A percentile compares a stretch with the other conserved stretches of the same genome.
Evolutionary conservation across 2,329 filamentous ascomycete genomes (phyloP).

Genomic region (Hymenoscyphus infarciens): DNA sequence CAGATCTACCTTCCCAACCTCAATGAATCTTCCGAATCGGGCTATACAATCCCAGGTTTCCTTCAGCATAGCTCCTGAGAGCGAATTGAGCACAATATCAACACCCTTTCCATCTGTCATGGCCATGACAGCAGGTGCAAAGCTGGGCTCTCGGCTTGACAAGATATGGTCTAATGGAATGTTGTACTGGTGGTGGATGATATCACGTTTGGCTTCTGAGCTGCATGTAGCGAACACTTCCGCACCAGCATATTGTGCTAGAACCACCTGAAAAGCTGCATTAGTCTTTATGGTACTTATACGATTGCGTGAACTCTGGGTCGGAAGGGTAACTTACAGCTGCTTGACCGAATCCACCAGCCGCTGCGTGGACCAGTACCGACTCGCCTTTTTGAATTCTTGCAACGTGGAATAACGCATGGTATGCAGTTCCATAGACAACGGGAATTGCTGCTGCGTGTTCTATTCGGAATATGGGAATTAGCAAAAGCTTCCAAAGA

Average conservation of each 20-base stretch:
- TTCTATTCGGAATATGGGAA: too few species aligned
- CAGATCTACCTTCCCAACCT: slow-evolving; percentile 24
- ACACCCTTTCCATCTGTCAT: slow-evolving; percentile 21
- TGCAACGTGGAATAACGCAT: slow-evolving; percentile 41
- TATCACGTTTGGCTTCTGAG: slow-evolving; percentile 37
- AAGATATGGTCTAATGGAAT: slow-evolving; percentile 42
- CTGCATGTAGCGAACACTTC: slow-evolving; percentile 43
- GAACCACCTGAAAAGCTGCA: too few species aligned
- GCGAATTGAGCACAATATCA: slow-evolving; percentile 31
- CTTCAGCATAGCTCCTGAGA: slow-evolving; percentile 25
- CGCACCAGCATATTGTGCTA: slow-evolving; percentile 34
- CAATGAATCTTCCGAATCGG: slow-evolving; percentile 38
- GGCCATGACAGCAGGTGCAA: slow-evolving; percentile 32
- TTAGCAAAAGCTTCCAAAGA: too few species aligned
- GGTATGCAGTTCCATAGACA: slow-evolving; percentile 41
- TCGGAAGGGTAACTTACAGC: too few species aligned
- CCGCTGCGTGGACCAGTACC: slow-evolving; percentile 24
- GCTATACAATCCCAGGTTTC: slow-evolving; percentile 36
- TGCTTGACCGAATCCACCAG: slow-evolving; percentile 24
- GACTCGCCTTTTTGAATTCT: slow-evolving; percentile 36
- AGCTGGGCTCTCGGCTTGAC: slow-evolving; percentile 37
- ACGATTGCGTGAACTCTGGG: too few species aligned
- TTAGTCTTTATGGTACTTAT: too few species aligned
- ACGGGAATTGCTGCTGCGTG: slow-evolving; percentile 41
- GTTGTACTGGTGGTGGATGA: slow-evolving; percentile 36